Evolutionary conservation across 768 basidiomycete species (phyloP).

Genomic region (Neoboletus magnificus): DNA sequence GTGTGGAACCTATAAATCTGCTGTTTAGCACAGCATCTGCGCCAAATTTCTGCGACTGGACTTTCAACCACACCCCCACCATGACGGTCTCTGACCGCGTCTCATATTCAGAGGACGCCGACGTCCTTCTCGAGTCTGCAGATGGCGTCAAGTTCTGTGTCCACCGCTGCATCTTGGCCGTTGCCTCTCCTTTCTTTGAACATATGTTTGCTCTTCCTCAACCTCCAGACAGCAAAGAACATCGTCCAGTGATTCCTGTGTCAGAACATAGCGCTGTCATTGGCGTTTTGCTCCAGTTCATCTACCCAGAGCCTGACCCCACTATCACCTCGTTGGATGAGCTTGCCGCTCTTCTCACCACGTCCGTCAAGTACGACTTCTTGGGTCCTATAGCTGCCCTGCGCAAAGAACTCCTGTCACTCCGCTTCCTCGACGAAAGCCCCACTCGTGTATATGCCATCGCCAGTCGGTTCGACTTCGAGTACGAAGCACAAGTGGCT

Average conservation of each 20-base stretch:
- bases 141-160: conserved; percentile 50
- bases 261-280: conserved; percentile 48
- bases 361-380: conserved; percentile 67
- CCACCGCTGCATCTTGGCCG: conserved; percentile 58
- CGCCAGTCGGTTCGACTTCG: conserved; percentile 61
- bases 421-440: conserved; percentile 42
- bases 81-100: conserved; percentile 32
- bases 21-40: neutral
- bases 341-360: conserved; percentile 46
- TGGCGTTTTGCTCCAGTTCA: conserved; percentile 50
- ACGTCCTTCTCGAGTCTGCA: conserved; percentile 49
- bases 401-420: conserved; percentile 50
- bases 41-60: neutral
- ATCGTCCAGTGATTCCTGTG: conserved; percentile 49
- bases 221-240: conserved; percentile 27
- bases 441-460: conserved; percentile 70
- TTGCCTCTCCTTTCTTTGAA: conserved; percentile 64
- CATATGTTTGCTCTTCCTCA: conserved; percentile 71
- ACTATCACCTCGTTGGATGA: conserved; percentile 49
- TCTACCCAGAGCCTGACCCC: conserved; percentile 63
- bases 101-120: conserved; percentile 49
- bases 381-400: conserved; percentile 42
- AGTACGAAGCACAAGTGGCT: conserved; percentile 59
- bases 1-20: conserved; percentile 17
- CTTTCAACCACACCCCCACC: conserved; percentile 7